phyloP scores from a whole-genome alignment of 306 rosid species.

The Glycine latifolia region DNA sequence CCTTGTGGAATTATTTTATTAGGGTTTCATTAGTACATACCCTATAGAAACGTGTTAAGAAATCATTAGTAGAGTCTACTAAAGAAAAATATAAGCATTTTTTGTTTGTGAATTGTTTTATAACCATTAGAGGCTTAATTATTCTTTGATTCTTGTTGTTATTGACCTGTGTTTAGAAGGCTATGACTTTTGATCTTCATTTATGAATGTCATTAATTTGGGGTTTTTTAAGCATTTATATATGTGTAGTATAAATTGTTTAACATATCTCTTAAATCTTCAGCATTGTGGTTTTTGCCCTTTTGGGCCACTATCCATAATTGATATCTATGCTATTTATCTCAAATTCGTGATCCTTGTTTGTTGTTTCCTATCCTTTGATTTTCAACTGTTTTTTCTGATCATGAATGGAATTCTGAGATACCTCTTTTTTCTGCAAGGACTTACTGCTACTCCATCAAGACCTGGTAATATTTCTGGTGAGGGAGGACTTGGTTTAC shows the following conservation, averaged over 20 bases:
- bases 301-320: neutral
- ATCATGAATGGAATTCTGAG: slow-evolving; percentile 47
- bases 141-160: neutral
- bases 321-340: slow-evolving; percentile 8
- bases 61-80: neutral
- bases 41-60: neutral
- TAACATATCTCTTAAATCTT: neutral
- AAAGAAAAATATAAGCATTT: slow-evolving; percentile 2
- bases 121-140: neutral
- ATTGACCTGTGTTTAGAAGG: neutral
- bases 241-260: neutral
- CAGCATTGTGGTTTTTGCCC: neutral
- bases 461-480: slow-evolving; percentile 60
- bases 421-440: slow-evolving; percentile 55
- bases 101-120: neutral
- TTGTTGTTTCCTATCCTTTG: slow-evolving; percentile 18
- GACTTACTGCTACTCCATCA: slow-evolving; percentile 66
- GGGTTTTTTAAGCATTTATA: neutral
- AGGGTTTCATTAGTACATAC: neutral
- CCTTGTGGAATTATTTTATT: slow-evolving; percentile 4
- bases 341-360: slow-evolving; percentile 18
- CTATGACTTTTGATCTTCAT: neutral
- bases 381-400: slow-evolving; percentile 39
- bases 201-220: neutral
- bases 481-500: slow-evolving; percentile 69